These are phyloP conservation scores for Metroxylon sagu DNA, from an alignment of 176 grass and related monocot species.

Conservation along the genomic window DNA sequence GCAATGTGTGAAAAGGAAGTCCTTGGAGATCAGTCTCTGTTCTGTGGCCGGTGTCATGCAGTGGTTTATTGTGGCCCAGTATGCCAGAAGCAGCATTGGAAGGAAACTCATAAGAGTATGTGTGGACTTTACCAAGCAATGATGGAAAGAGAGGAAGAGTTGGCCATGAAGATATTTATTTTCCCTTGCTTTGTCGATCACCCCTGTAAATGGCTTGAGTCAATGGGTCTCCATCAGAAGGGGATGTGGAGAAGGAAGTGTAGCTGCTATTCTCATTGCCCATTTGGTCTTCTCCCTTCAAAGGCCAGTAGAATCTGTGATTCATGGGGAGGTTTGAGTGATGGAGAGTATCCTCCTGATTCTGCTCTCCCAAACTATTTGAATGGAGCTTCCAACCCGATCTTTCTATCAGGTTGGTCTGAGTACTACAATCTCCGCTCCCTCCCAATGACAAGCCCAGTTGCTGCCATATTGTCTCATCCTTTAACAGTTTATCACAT, in stretches of 20 bases:
- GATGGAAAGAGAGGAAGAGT: slow-evolving; percentile 42
- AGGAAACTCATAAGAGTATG: slow-evolving; percentile 28
- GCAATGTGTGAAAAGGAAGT: slow-evolving; percentile 18
- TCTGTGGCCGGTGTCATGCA: not conserved
- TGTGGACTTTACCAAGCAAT: slow-evolving; percentile 34
- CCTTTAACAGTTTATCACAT: slow-evolving; percentile 41
- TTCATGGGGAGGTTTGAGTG: slow-evolving; percentile 22
- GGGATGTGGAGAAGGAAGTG: slow-evolving; percentile 34
- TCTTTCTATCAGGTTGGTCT: slow-evolving; percentile 31
- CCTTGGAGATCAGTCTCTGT: slow-evolving; percentile 1
- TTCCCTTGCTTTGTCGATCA: slow-evolving; percentile 28
- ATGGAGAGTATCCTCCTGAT: slow-evolving; percentile 29
- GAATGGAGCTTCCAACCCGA: slow-evolving; percentile 20
- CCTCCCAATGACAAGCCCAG: slow-evolving; percentile 31
- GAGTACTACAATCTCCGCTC: slow-evolving; percentile 40
- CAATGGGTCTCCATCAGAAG: slow-evolving; percentile 31
- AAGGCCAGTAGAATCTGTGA: slow-evolving; percentile 17
- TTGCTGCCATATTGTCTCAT: slow-evolving; percentile 27
- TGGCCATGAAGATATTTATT: slow-evolving; percentile 38
- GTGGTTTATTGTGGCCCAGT: too few relatives aligned
- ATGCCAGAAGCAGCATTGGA: slow-evolving; percentile 18
- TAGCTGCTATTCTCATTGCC: slow-evolving; percentile 26
- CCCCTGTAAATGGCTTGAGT: slow-evolving; percentile 25
- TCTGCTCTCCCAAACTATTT: slow-evolving; percentile 12
- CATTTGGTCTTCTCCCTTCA: slow-evolving; percentile 30